A percentile compares a stretch with the other conserved stretches of the same genome.
Evolutionary conservation across 306 rosid genomes (phyloP).

Genomic region (Prosopis cineraria): DNA sequence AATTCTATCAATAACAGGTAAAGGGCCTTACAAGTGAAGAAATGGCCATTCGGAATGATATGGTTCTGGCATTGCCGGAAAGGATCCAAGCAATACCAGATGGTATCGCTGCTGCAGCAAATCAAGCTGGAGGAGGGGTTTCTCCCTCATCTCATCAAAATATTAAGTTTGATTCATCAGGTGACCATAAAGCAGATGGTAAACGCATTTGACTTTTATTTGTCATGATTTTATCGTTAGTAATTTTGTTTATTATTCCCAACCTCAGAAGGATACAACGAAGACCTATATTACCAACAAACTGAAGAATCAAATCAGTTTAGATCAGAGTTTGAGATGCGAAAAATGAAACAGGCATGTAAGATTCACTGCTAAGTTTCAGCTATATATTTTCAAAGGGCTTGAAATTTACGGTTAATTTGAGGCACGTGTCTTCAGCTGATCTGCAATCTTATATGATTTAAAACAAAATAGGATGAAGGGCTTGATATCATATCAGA

Average conservation of each 20-base stretch:
- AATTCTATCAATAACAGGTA: conserved; percentile 51
- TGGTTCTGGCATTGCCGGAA: conserved; percentile 66
- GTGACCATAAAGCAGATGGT: conserved; percentile 35
- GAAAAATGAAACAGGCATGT: conserved; percentile 83
- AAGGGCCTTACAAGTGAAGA: conserved; percentile 81
- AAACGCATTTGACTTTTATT: background rate
- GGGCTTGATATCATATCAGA: conserved; percentile 93
- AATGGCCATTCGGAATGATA: conserved; percentile 54
- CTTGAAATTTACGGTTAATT: conserved; percentile 12
- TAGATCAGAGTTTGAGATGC: conserved; percentile 77
- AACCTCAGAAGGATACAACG: conserved; percentile 49
- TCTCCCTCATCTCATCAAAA: conserved; percentile 49
- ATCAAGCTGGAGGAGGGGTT: conserved; percentile 53
- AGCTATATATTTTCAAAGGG: conserved; percentile 14
- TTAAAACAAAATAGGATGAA: conserved; percentile 58
- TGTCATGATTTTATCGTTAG: conserved; percentile 11
- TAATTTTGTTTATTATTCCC: conserved; percentile 19
- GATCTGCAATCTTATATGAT: conserved; percentile 15
- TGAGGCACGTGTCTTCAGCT: conserved; percentile 2
- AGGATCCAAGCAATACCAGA: conserved; percentile 86
- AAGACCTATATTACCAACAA: conserved; percentile 56
- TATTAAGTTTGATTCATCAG: conserved; percentile 69
- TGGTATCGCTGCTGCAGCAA: conserved; percentile 53
- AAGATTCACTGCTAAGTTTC: conserved; percentile 36
- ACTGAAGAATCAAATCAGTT: conserved; percentile 76